Conservation (phyloP, 2,329 filamentous ascomycete species). For the Colletotrichum tabaci region DNA sequence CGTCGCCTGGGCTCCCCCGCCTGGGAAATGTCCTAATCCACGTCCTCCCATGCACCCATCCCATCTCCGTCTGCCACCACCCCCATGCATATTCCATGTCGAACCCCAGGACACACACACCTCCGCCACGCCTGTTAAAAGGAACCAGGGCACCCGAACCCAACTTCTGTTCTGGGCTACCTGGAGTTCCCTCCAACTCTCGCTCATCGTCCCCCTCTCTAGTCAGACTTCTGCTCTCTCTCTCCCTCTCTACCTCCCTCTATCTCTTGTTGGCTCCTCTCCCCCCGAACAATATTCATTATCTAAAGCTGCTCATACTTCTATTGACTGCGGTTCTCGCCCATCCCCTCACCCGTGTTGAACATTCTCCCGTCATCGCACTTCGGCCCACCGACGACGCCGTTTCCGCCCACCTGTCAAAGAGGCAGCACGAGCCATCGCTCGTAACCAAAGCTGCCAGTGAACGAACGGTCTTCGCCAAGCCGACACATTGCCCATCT, state of each 20-base stretch:
- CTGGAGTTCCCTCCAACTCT: slow-evolving; percentile 26
- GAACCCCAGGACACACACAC: slow-evolving; percentile 35
- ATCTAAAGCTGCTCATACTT: slow-evolving; percentile 19
- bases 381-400: slow-evolving; percentile 16
- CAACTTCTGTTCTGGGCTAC: slow-evolving; percentile 31
- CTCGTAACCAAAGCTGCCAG: slow-evolving; percentile 26
- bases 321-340: slow-evolving; percentile 24
- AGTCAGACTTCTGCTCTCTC: neutral
- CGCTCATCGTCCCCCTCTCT: slow-evolving; percentile 20
- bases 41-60: slow-evolving; percentile 34
- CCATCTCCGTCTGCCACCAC: slow-evolving; percentile 30
- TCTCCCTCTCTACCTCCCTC: neutral
- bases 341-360: slow-evolving; percentile 13
- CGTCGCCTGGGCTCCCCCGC: slow-evolving; percentile 27
- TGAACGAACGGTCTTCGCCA: slow-evolving; percentile 32
- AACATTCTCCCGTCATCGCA: neutral
- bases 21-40: slow-evolving; percentile 19
- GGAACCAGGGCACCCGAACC: slow-evolving; percentile 40
- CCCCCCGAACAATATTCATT: slow-evolving; percentile 13
- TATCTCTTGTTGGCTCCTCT: slow-evolving; percentile 13
- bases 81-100: slow-evolving; percentile 36
- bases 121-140: slow-evolving; percentile 38
- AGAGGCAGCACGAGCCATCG: slow-evolving; percentile 32
- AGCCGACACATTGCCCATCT: slow-evolving; percentile 7
- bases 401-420: slow-evolving; percentile 30